These are phyloP conservation scores for Penicillium subrubescens DNA, from an alignment of 495 filamentous ascomycete species.

Conservation along the genomic window DNA sequence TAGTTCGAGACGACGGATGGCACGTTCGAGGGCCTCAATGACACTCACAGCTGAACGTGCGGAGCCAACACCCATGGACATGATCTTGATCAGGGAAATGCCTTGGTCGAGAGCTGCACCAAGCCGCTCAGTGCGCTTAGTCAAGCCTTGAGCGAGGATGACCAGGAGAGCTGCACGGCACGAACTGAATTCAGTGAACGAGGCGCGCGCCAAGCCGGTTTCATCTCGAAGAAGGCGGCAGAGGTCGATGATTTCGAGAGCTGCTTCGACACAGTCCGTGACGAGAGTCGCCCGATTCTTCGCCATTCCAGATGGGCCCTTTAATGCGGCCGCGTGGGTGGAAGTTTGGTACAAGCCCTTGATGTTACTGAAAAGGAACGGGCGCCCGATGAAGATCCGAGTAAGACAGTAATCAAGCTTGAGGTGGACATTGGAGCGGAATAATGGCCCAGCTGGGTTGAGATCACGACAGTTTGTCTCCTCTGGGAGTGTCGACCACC, in stretches of 20 bases:
- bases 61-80: slow-evolving; percentile 55
- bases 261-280: slow-evolving; percentile 52
- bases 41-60: slow-evolving; percentile 52
- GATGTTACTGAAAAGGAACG: slow-evolving; percentile 51
- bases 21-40: slow-evolving; percentile 54
- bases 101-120: slow-evolving; percentile 49
- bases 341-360: slow-evolving; percentile 33
- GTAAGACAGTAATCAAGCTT: slow-evolving; percentile 53
- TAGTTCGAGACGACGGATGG: slow-evolving; percentile 47
- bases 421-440: slow-evolving; percentile 52
- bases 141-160: slow-evolving; percentile 51
- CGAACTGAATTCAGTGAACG: slow-evolving; percentile 55
- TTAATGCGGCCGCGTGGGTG: slow-evolving; percentile 26
- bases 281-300: slow-evolving; percentile 47
- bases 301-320: slow-evolving; percentile 37
- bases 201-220: slow-evolving; percentile 51
- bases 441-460: slow-evolving; percentile 40
- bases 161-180: slow-evolving; percentile 54
- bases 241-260: slow-evolving; percentile 51
- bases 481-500: slow-evolving; percentile 52
- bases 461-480: slow-evolving; percentile 46
- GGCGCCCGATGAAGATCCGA: slow-evolving; percentile 51
- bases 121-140: slow-evolving; percentile 49
- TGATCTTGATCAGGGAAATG: slow-evolving; percentile 52
- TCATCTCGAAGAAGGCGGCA: slow-evolving; percentile 51